A percentile compares a stretch with the other conserved stretches of the same genome.
These are phyloP conservation scores for Apophysomyces variabilis DNA, from an alignment of 371 early-diverging fungal genomes.

Conservation along the genomic window DNA sequence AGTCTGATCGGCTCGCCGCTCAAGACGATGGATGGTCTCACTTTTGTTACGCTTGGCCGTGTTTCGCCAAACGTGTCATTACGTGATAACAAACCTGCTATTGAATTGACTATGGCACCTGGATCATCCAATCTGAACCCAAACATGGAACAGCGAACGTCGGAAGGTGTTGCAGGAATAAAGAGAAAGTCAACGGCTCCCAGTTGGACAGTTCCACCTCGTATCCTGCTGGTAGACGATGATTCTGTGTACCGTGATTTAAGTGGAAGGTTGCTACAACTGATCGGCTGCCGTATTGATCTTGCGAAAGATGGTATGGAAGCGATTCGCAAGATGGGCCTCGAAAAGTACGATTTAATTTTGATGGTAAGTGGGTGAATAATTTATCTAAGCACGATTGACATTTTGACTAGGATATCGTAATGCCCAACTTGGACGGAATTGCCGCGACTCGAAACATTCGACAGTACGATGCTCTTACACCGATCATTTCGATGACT, in stretches of 20 bases:
- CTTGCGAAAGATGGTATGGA: slow-evolving; percentile 76
- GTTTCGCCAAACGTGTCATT: slow-evolving; percentile 43
- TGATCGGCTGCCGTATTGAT: slow-evolving; percentile 77
- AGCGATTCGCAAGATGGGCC: slow-evolving; percentile 68
- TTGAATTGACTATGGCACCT: slow-evolving; percentile 32
- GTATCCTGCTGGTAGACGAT: slow-evolving; percentile 80
- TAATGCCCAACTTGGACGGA: slow-evolving; percentile 81
- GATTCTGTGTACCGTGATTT: slow-evolving; percentile 72
- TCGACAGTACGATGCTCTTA: slow-evolving; percentile 72
- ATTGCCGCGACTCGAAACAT: slow-evolving; percentile 74
- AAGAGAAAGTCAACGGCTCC: slow-evolving; percentile 4
- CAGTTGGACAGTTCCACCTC: slow-evolving; percentile 51
- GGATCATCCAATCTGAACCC: slow-evolving; percentile 4
- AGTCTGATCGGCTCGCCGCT: slow-evolving; percentile 47
- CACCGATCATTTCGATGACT: slow-evolving; percentile 87
- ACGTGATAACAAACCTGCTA: slow-evolving; percentile 38
- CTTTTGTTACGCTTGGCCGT: slow-evolving; percentile 55
- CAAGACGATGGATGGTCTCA: slow-evolving; percentile 49
- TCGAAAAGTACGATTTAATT: slow-evolving; percentile 76
- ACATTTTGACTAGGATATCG: slow-evolving; percentile 60
- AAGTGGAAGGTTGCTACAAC: slow-evolving; percentile 62
- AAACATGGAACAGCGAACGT: slow-evolving; percentile 2
- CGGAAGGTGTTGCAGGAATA: slow-evolving; percentile 5
- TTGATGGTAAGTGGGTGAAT: slow-evolving; percentile 62
- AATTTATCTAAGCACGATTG: background rate